Evolutionary conservation across 192 early-diverging fungal genomes (phyloP).

Genomic region (Coemansia pectinata): DNA sequence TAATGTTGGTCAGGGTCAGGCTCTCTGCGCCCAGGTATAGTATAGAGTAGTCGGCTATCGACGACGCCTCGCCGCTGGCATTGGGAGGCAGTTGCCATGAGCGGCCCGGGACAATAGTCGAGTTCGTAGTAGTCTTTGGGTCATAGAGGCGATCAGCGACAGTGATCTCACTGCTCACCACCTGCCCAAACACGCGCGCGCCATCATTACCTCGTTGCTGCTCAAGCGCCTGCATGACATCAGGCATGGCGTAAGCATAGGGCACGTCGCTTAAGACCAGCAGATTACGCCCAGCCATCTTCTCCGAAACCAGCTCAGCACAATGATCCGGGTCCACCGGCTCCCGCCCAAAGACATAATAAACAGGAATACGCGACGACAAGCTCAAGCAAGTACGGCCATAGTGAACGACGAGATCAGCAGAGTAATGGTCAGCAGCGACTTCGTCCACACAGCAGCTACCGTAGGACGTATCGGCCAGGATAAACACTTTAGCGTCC

Average conservation of each 20-base stretch:
- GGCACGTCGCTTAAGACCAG: conserved; percentile 77
- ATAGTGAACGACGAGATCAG: conserved; percentile 94
- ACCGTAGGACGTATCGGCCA: conserved; percentile 97
- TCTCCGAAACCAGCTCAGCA: conserved; percentile 36
- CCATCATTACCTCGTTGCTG: background rate
- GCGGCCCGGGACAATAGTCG: conserved; percentile 48
- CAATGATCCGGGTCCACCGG: conserved; percentile 67
- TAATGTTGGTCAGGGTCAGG: conserved; percentile 80
- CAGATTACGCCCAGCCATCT: conserved; percentile 52
- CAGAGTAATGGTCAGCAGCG: conserved; percentile 84
- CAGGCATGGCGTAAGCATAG: conserved; percentile 64
- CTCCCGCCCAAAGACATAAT: conserved; percentile 83
- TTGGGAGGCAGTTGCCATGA: conserved; percentile 56
- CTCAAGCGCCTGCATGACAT: conserved; percentile 7
- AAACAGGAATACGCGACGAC: conserved; percentile 78
- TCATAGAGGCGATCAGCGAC: conserved; percentile 14
- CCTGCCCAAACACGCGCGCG: background rate
- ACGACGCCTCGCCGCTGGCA: background rate
- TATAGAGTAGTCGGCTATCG: conserved; percentile 66
- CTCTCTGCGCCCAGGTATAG: conserved; percentile 87
- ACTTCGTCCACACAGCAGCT: conserved; percentile 98
- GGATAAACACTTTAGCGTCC: conserved; percentile 62
- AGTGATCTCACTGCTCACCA: conserved; percentile 13
- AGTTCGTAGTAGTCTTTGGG: background rate
- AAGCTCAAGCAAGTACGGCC: conserved; percentile 88